These are phyloP conservation scores for Oryza longistaminata DNA, from an alignment of 176 grass and related monocot species.

Conservation along the genomic window DNA sequence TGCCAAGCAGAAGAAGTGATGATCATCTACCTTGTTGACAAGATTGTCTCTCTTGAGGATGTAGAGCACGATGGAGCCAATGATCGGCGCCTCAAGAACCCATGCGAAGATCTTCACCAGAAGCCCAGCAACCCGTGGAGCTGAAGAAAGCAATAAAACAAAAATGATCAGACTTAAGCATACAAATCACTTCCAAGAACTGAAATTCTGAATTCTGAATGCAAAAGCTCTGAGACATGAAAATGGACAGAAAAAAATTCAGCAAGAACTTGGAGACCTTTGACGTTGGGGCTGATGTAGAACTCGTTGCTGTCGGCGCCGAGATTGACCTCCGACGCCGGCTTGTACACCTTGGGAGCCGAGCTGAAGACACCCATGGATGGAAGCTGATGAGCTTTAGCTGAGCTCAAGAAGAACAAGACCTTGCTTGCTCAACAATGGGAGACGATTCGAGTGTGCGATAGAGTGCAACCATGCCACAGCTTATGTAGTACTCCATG, in stretches of 20 bases:
- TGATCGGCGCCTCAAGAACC: slow-evolving; percentile 63
- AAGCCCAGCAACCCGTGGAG: slow-evolving; percentile 76
- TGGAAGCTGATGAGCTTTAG: background rate
- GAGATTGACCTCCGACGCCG: slow-evolving; percentile 62
- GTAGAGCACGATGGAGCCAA: slow-evolving; percentile 57
- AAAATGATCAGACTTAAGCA: background rate
- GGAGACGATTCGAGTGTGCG: background rate
- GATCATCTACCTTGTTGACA: slow-evolving; percentile 74
- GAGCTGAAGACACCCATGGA: slow-evolving; percentile 63
- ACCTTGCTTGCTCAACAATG: background rate
- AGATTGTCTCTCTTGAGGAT: slow-evolving; percentile 83
- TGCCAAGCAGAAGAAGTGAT: background rate
- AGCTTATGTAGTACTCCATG: background rate
- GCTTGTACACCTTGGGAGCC: slow-evolving; percentile 69
- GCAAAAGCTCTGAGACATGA: background rate
- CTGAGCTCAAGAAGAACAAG: background rate
- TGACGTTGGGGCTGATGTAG: slow-evolving; percentile 76
- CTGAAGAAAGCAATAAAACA: slow-evolving; percentile 22
- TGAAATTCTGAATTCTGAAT: background rate
- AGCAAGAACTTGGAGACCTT: slow-evolving; percentile 32
- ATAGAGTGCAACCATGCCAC: background rate
- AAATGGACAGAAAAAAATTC: background rate
- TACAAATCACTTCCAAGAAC: background rate
- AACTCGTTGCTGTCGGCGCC: slow-evolving; percentile 62
- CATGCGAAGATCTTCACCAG: slow-evolving; percentile 83